Conservation (phyloP, 139 green algal genomes). For the Micractinium conductrix region DNA sequence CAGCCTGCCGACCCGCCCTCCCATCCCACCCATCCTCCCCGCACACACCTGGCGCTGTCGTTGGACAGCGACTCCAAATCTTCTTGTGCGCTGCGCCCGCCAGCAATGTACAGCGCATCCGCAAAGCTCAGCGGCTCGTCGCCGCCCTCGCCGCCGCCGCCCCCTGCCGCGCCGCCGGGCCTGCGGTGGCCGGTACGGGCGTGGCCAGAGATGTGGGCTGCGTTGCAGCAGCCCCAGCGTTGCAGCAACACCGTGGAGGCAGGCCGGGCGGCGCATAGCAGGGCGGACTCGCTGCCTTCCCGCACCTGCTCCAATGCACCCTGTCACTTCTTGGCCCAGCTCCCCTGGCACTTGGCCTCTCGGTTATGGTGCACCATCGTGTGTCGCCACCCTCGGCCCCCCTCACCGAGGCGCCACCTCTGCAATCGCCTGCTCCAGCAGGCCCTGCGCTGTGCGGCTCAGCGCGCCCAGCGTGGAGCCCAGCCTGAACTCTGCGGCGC, state of each 20-base stretch:
- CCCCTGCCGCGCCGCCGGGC: not conserved
- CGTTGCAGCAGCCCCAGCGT: too few species aligned
- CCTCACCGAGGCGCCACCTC: not conserved
- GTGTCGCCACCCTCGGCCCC: too few species aligned
- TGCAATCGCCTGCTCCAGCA: slow-evolving; percentile 12
- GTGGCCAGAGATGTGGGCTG: too few species aligned
- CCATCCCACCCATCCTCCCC: not conserved
- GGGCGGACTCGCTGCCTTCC: too few species aligned
- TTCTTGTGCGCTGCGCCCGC: slow-evolving; percentile 27
- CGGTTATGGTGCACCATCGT: too few species aligned
- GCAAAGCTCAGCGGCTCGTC: slow-evolving; percentile 17
- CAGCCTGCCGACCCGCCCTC: too few species aligned
- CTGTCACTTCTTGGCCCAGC: too few species aligned
- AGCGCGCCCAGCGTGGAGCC: slow-evolving; percentile 18
- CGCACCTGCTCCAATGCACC: too few species aligned
- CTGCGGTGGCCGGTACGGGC: too few species aligned
- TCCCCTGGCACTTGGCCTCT: too few species aligned
- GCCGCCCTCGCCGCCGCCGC: not conserved
- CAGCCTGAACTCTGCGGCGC: slow-evolving; percentile 14
- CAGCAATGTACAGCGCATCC: slow-evolving; percentile 15
- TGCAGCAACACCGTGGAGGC: too few species aligned
- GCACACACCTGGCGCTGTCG: slow-evolving; percentile 27
- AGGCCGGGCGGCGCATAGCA: too few species aligned
- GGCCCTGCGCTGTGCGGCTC: not conserved
- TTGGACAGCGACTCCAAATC: slow-evolving; percentile 34